Conservation (phyloP, 2,329 filamentous ascomycete genomes). For the Diaporthe destruens region DNA sequence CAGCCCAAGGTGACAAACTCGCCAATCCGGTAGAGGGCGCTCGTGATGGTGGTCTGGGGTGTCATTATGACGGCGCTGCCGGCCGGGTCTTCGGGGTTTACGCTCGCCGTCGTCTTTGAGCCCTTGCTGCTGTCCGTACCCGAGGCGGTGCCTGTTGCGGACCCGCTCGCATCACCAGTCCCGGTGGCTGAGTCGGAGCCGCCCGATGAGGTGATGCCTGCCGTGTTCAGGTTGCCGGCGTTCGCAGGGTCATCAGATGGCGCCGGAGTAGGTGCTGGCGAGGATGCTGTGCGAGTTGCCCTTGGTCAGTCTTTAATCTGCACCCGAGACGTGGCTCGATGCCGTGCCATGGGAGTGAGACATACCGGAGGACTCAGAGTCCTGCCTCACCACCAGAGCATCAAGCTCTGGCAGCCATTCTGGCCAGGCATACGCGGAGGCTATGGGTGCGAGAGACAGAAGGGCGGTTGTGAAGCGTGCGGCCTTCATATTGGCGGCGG, state of each 20-base stretch:
- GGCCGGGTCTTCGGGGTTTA: constrained; percentile 58
- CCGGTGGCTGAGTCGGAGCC: constrained; percentile 47
- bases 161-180: constrained; percentile 45
- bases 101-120: constrained; percentile 48
- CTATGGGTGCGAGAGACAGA: constrained; percentile 64
- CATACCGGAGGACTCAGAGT: constrained; percentile 42
- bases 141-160: constrained; percentile 40
- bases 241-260: constrained; percentile 47
- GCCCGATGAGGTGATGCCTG: constrained; percentile 45
- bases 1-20: constrained; percentile 71
- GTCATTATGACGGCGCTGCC: constrained; percentile 67
- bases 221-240: constrained; percentile 58
- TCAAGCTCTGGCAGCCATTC: constrained; percentile 67
- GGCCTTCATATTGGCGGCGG: constrained; percentile 60
- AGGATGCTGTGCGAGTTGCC: constrained; percentile 41
- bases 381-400: constrained; percentile 64
- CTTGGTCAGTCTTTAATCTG: constrained; percentile 35
- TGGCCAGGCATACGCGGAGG: constrained; percentile 65
- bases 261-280: constrained; percentile 44
- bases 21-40: constrained; percentile 71
- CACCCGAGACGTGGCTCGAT: constrained; percentile 32
- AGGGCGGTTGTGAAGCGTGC: constrained; percentile 63
- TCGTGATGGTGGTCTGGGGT: constrained; percentile 60
- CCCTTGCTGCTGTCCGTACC: constrained; percentile 47
- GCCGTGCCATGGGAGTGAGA: constrained; percentile 32